Base-by-base conservation (phyloP, 2,329 filamentous ascomycete species). In the Parastagonospora nodorum region DNA sequence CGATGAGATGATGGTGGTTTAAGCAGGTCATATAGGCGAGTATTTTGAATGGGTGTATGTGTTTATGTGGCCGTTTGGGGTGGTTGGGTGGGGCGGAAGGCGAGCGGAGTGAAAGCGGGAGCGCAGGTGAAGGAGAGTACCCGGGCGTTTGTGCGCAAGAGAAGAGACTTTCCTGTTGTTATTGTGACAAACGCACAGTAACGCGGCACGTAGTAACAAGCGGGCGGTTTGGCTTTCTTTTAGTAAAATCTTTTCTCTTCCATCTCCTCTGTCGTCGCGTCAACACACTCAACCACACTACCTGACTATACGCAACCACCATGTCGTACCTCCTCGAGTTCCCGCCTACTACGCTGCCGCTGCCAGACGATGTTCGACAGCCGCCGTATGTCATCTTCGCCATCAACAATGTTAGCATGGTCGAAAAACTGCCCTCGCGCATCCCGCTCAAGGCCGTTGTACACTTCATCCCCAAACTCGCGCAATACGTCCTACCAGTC, bases 311-410 rank as follows among this genome's bases (percentile, higher is more conserved):
- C 28, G 27, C 54, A 11, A 11, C 19, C 5, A 24, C 19, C 19
- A 70, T 69, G 64, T 58, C 62, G 14, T 55, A 63, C 48, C 46
- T 66, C 2, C 53, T 70, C 3, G 42, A 66, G 10, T 67, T 69
- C 41, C 55, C 58, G 9, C 38, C 50, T 2, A 19, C 2, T 11
- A 3, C 52, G 8, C 40, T 63, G 3, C 65, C 52, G 8, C 42
- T 63, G 3, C 65, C 61, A n/a, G 9, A 39, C 2, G 28, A 47
- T 24, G 16, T 56, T 30, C 45, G 29, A 15, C 35, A 43, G 14
- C 54, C 62, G 8, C 67, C 67, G 2, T 66, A 61, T 42, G 57
- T 61, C 36, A 28, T 60, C n/a, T 61, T 69, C 44, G 60, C 46
- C 36, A 60, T 68, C 14, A 40, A 55, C 12, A 58, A 58, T 12